Conservation (phyloP, 2,329 filamentous ascomycete species). For the Aspergillus fumigatiaffinis region DNA sequence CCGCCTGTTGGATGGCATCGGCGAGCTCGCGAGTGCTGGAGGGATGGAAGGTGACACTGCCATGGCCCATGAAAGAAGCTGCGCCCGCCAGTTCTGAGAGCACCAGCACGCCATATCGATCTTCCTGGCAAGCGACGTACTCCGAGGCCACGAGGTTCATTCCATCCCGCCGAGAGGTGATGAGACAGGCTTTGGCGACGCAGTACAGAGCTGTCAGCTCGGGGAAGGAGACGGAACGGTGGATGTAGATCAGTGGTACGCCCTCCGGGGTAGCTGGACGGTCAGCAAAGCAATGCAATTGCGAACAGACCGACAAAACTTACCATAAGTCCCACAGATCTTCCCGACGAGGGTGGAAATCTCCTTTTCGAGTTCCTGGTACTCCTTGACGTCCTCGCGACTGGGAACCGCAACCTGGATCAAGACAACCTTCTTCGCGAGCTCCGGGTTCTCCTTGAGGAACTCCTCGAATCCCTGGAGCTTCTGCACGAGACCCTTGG, state of each 20-base stretch:
- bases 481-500: constrained; percentile 95
- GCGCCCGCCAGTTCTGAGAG: constrained; percentile 95
- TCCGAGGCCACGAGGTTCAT: constrained; percentile 98
- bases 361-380: constrained; percentile 85
- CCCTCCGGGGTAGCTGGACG: constrained; percentile 76
- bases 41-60: constrained; percentile 85
- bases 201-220: constrained; percentile 89
- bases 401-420: constrained; percentile 92
- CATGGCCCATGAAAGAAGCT: constrained; percentile 75
- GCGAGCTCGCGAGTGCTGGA: constrained; percentile 93
- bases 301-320: constrained; percentile 2
- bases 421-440: constrained; percentile 87
- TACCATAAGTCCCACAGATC: constrained; percentile 86
- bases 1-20: constrained; percentile 83
- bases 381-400: constrained; percentile 81
- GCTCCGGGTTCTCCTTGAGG: constrained; percentile 85
- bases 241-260: constrained; percentile 93
- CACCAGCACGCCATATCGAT: constrained; percentile 85
- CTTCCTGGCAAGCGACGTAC: constrained; percentile 86
- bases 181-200: constrained; percentile 80
- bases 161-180: constrained; percentile 85
- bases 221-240: constrained; percentile 88
- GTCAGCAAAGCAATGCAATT: not conserved
- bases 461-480: constrained; percentile 89
- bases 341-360: constrained; percentile 89